Conservation (phyloP, 1,284 basidiomycete species). For the Papiliotrema laurentii region DNA sequence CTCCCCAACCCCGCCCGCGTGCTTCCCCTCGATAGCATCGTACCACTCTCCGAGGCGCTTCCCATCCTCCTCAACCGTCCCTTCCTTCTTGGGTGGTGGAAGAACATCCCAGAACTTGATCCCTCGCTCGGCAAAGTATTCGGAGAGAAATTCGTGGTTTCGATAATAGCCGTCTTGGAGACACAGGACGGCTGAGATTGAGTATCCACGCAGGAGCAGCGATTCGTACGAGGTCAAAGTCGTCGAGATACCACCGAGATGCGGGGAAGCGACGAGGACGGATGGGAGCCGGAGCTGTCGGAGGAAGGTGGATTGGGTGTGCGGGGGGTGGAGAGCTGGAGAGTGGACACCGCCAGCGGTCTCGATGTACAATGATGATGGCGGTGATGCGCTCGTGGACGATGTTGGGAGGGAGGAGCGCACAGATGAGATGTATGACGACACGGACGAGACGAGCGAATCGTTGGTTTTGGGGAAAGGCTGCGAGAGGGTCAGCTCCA, state of each 20-base stretch:
- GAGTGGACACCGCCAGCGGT: conserved; percentile 97
- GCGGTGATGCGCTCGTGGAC: background rate
- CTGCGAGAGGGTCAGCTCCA: conserved; percentile 32
- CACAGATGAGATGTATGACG: conserved; percentile 48
- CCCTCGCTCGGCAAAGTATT: conserved; percentile 68
- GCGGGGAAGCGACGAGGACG: conserved; percentile 79
- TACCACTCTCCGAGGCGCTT: conserved; percentile 68
- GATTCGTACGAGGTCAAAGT: conserved; percentile 93
- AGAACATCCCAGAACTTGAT: conserved; percentile 37
- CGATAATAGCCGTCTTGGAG: conserved; percentile 82
- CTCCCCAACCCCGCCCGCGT: conserved; percentile 51
- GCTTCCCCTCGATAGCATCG: conserved; percentile 33
- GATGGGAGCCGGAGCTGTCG: conserved; percentile 81
- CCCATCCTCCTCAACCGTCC: conserved; percentile 58
- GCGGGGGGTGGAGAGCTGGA: conserved; percentile 72
- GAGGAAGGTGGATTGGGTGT: conserved; percentile 79
- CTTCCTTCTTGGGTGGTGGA: conserved; percentile 47
- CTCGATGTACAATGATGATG: conserved; percentile 75
- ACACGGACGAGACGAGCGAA: conserved; percentile 65
- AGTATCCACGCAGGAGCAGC: conserved; percentile 81
- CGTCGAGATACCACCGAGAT: conserved; percentile 90
- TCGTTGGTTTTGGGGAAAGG: conserved; percentile 52
- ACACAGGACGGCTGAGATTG: conserved; percentile 78
- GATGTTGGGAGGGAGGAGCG: conserved; percentile 55
- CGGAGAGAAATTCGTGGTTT: conserved; percentile 75